phyloP scores from a whole-genome alignment of 305 asterid genomes.

The Petunia hybrid region DNA sequence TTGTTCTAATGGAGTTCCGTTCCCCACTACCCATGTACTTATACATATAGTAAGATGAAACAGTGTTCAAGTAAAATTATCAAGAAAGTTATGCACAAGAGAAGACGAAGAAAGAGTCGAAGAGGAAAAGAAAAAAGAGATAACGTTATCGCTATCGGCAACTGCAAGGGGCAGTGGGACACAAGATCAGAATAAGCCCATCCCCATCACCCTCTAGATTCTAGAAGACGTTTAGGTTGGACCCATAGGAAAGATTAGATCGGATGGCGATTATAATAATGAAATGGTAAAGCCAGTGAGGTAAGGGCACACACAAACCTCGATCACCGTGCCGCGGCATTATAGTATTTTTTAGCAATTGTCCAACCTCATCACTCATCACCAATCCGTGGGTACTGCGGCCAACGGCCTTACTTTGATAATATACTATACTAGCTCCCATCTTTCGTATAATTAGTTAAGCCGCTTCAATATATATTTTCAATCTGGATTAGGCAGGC shows the following conservation, averaged over 20 bases:
- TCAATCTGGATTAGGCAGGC: too few relatives aligned
- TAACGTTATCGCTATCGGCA: neutral
- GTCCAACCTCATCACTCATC: neutral
- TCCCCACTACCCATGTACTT: too few relatives aligned
- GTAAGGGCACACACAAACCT: neutral
- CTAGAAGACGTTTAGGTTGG: neutral
- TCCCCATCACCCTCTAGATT: constrained; percentile 15
- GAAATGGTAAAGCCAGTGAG: neutral
- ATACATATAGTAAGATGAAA: too few relatives aligned
- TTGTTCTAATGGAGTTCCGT: too few relatives aligned
- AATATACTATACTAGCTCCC: neutral
- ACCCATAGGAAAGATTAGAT: neutral
- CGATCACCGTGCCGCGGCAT: neutral
- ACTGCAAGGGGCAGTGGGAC: neutral
- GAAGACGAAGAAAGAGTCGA: neutral
- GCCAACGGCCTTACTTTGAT: neutral
- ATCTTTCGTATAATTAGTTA: too few relatives aligned
- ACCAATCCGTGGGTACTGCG: neutral
- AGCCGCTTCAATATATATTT: too few relatives aligned
- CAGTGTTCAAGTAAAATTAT: neutral
- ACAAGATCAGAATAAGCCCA: neutral
- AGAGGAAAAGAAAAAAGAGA: neutral
- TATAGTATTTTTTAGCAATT: neutral
- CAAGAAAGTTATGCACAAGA: neutral
- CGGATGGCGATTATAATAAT: neutral